phyloP scores from a whole-genome alignment of 2,329 filamentous ascomycete species.

The Xylariaceae sp. region DNA sequence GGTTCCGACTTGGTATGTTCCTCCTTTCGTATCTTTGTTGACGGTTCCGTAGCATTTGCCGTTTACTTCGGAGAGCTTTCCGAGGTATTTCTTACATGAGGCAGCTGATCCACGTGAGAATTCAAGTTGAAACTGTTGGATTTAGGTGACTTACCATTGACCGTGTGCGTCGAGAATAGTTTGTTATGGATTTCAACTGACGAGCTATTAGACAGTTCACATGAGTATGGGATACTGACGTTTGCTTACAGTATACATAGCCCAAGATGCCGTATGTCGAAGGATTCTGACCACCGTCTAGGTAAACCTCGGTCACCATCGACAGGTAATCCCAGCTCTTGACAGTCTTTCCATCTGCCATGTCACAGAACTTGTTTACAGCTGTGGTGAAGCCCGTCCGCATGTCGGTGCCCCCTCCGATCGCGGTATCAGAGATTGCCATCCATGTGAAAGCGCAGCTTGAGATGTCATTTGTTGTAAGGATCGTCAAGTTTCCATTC shows the following conservation, averaged over 20 bases:
- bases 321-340: constrained; percentile 26
- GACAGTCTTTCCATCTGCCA: constrained; percentile 23
- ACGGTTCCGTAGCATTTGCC: constrained; percentile 25
- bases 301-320: constrained; percentile 30
- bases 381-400: constrained; percentile 27
- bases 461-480: constrained; percentile 25
- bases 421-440: constrained; percentile 26
- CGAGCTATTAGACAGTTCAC: not conserved
- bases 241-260: constrained; percentile 29
- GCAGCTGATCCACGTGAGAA: constrained; percentile 21
- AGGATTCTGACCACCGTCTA: constrained; percentile 25
- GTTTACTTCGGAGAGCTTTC: constrained; percentile 21
- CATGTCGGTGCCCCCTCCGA: constrained; percentile 25
- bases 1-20: constrained; percentile 29
- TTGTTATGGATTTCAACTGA: constrained; percentile 32
- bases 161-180: constrained; percentile 21
- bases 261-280: constrained; percentile 27
- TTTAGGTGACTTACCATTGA: constrained; percentile 23
- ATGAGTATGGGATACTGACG: not conserved
- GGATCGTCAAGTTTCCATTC: constrained; percentile 7
- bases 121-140: not conserved
- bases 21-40: constrained; percentile 29
- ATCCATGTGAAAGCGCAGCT: constrained; percentile 28
- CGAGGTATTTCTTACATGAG: constrained; percentile 26
- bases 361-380: constrained; percentile 26